Conservation (phyloP, 2,329 filamentous ascomycete species). For the Fusarium setosum region DNA sequence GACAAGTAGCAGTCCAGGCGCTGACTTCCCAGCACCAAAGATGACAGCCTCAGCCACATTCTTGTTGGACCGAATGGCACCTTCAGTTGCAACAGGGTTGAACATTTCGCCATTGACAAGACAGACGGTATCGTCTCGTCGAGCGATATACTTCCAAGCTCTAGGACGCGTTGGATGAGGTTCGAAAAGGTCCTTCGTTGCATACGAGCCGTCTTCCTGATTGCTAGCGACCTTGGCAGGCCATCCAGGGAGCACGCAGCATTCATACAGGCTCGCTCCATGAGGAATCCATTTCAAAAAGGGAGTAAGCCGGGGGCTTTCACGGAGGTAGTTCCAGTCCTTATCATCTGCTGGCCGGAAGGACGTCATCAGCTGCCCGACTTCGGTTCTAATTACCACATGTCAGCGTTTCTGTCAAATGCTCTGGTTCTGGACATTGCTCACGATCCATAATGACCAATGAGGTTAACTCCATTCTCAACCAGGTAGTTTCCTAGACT, state of each 20-base stretch:
- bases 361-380: conserved; percentile 43
- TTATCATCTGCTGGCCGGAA: conserved; percentile 31
- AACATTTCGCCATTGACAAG: conserved; percentile 61
- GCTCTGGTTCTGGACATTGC: conserved; percentile 33
- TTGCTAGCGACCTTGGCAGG: conserved; percentile 45
- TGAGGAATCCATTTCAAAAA: conserved; percentile 23
- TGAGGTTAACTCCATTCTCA: conserved; percentile 62
- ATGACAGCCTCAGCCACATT: conserved; percentile 66
- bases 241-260: conserved; percentile 50
- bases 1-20: conserved; percentile 55
- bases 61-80: conserved; percentile 59
- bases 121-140: conserved; percentile 56
- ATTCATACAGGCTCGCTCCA: conserved; percentile 47
- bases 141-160: conserved; percentile 57
- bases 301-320: conserved; percentile 37
- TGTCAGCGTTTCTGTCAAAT: not conserved
- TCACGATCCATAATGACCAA: conserved; percentile 66
- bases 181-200: conserved; percentile 56
- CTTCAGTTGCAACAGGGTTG: conserved; percentile 59
- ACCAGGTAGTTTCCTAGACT: conserved; percentile 66
- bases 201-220: conserved; percentile 54
- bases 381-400: conserved; percentile 30
- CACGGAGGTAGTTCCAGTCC: conserved; percentile 45
- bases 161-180: conserved; percentile 52
- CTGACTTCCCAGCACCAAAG: conserved; percentile 63